A percentile compares a stretch with the other conserved stretches of the same genome.
Conservation (phyloP, 441 rosid species). For the Daphne laureola region DNA sequence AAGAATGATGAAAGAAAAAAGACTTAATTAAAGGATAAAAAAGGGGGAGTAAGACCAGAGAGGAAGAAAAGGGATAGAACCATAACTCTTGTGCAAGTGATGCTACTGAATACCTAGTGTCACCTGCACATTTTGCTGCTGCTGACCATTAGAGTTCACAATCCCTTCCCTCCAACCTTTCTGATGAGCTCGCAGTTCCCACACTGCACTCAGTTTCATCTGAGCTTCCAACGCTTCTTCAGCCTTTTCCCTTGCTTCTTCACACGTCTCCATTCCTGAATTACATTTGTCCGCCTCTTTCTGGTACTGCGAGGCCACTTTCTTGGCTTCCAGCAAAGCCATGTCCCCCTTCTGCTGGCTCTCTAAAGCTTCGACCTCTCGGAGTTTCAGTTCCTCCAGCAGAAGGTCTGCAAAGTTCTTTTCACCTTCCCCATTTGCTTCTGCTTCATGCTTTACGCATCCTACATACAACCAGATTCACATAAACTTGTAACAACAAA, state of each 20-base stretch:
- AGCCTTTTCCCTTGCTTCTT: slow-evolving; percentile 86
- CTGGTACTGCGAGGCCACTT: slow-evolving; percentile 77
- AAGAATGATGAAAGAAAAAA: too few species aligned
- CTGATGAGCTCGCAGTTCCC: slow-evolving; percentile 81
- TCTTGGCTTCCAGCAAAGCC: slow-evolving; percentile 88
- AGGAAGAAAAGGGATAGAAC: too few species aligned
- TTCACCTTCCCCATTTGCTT: slow-evolving; percentile 70
- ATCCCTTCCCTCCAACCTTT: slow-evolving; percentile 79
- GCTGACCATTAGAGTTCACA: slow-evolving; percentile 30
- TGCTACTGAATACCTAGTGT: too few species aligned
- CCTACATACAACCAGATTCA: slow-evolving; percentile 24
- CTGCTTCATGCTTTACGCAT: slow-evolving; percentile 78
- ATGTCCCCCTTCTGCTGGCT: slow-evolving; percentile 64
- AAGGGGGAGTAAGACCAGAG: too few species aligned
- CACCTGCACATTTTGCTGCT: slow-evolving; percentile 41
- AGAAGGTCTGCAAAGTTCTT: slow-evolving; percentile 71
- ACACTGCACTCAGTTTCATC: slow-evolving; percentile 56
- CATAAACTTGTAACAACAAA: too few species aligned
- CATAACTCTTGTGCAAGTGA: too few species aligned
- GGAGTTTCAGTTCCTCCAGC: slow-evolving; percentile 70
- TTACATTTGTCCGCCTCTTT: slow-evolving; percentile 97
- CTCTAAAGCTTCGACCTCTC: slow-evolving; percentile 71
- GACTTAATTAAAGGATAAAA: too few species aligned
- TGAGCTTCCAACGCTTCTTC: slow-evolving; percentile 60
- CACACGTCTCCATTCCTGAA: slow-evolving; percentile 95